Evolutionary conservation across 352 stramenopile genomes (phyloP), one percentile per base, ranked within the genome.

Genomic region (Phytophthora meadii): DNA sequence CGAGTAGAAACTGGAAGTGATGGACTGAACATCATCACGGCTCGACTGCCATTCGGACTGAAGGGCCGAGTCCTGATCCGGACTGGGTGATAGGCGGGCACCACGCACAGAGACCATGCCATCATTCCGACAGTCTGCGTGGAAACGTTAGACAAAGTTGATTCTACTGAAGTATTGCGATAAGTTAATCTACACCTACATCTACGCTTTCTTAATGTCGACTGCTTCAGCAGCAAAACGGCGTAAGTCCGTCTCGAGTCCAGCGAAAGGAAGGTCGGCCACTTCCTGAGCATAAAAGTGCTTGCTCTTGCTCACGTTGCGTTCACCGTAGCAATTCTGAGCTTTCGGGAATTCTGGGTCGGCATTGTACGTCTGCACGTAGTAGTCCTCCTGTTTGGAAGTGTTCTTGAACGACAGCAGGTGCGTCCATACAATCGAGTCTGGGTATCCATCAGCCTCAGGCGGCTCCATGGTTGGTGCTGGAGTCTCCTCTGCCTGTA

Each of bases 341-440:
- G 62, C 75, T n/a, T 77, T 63, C 5, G 76, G 74, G 42, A 88
- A 84, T 17, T 70, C 57, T 2, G 68, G 55, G n/a, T 62, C 61
- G 40, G 65, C 79, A 8, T 81, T 73, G 59, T 76, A 91, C 48
- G 81, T 84, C 53, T 88, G 65, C 11, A 91, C 65, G 46, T 68
- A 70, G 68, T 88, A 91, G 61, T 87, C 49, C 14, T 52, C 57
- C n/a, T 63, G 63, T 8, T 58, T 71, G 0, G 61, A 74, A 7
- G 61, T 66, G 8, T 66, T 75, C 54, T 82, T 84, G 61, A 92
- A 87, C 48, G 77, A 76, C 63, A 86, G 54, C 63, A 94, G 51
- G 52, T 93, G 82, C n/a, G 86, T 92, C 76, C 85, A 89, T 36
- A 92, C 76, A 10, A 67, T 49, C 5, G 78, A 79, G 47, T 88